Conservation (phyloP, 768 basidiomycete genomes). For the Boletus rubroflammeus region DNA sequence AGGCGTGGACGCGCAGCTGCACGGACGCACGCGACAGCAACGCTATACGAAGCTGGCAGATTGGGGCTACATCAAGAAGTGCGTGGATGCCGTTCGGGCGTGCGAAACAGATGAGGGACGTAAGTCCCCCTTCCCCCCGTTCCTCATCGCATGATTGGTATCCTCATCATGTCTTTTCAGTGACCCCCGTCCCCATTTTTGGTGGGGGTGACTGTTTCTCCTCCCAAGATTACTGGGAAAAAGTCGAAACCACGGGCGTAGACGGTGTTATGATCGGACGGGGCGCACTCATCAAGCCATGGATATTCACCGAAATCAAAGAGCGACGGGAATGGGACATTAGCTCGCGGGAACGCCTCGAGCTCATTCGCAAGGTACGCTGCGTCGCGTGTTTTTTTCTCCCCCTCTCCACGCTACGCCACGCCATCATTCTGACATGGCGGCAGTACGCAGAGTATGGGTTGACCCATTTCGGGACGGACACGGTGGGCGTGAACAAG, state of each 20-base stretch:
- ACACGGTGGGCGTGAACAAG: conserved; percentile 86
- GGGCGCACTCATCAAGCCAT: conserved; percentile 94
- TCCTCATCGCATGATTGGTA: background rate
- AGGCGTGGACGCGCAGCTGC: conserved; percentile 53
- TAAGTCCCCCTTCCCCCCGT: conserved; percentile 33
- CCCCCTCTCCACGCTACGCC: background rate
- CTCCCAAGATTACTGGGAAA: conserved; percentile 74
- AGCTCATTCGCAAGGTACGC: conserved; percentile 69
- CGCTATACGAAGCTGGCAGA: conserved; percentile 90
- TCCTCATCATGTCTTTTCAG: conserved; percentile 33
- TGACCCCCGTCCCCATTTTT: conserved; percentile 88
- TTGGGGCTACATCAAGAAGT: conserved; percentile 90
- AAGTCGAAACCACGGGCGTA: conserved; percentile 75
- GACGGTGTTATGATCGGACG: conserved; percentile 96
- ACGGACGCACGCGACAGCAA: conserved; percentile 93
- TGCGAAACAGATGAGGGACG: conserved; percentile 68
- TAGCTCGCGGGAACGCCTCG: conserved; percentile 77
- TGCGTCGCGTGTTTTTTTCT: background rate
- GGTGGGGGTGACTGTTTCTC: conserved; percentile 97
- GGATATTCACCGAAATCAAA: conserved; percentile 94
- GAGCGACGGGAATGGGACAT: conserved; percentile 94
- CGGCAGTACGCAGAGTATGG: conserved; percentile 82
- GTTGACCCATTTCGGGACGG: conserved; percentile 80
- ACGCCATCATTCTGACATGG: background rate
- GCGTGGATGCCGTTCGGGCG: conserved; percentile 75